A percentile compares a stretch with the other conserved stretches of the same genome.
These are phyloP conservation scores for Pyrenula aspistea DNA, from an alignment of 495 filamentous ascomycete species.

Conservation along the genomic window DNA sequence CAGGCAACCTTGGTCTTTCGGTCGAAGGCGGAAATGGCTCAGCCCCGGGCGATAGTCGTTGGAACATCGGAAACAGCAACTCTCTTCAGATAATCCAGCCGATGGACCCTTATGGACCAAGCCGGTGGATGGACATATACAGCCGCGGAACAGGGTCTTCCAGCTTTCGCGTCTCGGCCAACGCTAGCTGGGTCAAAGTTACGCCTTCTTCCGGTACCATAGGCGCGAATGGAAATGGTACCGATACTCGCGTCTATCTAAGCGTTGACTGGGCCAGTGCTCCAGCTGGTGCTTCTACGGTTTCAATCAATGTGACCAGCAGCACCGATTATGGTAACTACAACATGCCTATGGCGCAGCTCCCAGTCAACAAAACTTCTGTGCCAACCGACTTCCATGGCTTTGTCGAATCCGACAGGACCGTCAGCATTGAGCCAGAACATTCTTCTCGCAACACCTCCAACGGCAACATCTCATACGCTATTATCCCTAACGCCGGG, in stretches of 20 bases:
- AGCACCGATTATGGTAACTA: conserved; percentile 43
- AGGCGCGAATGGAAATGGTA: conserved; percentile 21
- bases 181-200: conserved; percentile 43
- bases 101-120: conserved; percentile 52
- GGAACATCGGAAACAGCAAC: conserved; percentile 41
- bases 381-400: conserved; percentile 45
- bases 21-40: conserved; percentile 53
- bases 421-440: conserved; percentile 48
- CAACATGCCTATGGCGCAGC: conserved; percentile 30
- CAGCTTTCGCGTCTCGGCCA: conserved; percentile 39
- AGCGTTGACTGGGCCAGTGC: conserved; percentile 49
- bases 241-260: conserved; percentile 45
- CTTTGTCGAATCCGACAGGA: conserved; percentile 52
- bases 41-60: conserved; percentile 55
- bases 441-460: conserved; percentile 34
- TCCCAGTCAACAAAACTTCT: conserved; percentile 43
- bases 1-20: conserved; percentile 53
- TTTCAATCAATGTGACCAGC: conserved; percentile 37
- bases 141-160: conserved; percentile 46
- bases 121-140: conserved; percentile 58
- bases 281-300: conserved; percentile 33
- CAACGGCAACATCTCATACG: conserved; percentile 32
- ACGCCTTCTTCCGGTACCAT: conserved; percentile 43
- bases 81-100: conserved; percentile 35
- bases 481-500: conserved; percentile 39